Conservation (phyloP, 2,329 filamentous ascomycete genomes). For the Phyllosticta citribraziliensis region DNA sequence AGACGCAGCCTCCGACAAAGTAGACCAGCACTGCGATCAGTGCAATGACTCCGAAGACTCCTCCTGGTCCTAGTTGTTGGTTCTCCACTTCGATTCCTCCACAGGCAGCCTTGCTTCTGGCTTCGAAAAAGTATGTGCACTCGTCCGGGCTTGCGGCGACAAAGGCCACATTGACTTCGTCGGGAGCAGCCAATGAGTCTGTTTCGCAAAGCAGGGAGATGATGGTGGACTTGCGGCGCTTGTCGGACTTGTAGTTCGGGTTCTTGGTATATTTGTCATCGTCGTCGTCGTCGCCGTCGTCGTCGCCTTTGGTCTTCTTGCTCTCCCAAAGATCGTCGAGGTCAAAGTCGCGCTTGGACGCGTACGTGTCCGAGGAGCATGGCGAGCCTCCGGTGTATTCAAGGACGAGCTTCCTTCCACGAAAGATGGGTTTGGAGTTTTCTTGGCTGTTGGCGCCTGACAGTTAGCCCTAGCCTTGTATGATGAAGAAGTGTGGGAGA, state of each 20-base stretch:
- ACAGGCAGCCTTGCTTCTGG: conserved; percentile 78
- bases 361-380: conserved; percentile 25
- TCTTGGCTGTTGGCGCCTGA: conserved; percentile 37
- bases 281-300: conserved; percentile 25
- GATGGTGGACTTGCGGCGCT: conserved; percentile 69
- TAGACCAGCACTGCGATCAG: conserved; percentile 75
- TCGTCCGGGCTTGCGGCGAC: conserved; percentile 74
- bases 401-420: conserved; percentile 54
- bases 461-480: not conserved
- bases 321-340: conserved; percentile 19
- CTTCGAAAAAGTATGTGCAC: conserved; percentile 93
- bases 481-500: conserved; percentile 7
- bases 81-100: conserved; percentile 52
- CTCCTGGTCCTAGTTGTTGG: conserved; percentile 56
- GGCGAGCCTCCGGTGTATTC: conserved; percentile 43
- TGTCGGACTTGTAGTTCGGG: conserved; percentile 40
- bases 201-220: conserved; percentile 91
- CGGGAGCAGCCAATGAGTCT: conserved; percentile 53
- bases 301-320: conserved; percentile 32
- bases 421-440: conserved; percentile 43
- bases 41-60: conserved; percentile 83
- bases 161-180: conserved; percentile 64
- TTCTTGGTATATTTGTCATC: conserved; percentile 25
- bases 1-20: conserved; percentile 83
- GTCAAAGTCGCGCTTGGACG: conserved; percentile 11